Base-by-base conservation (phyloP, 176 grass and related monocot species). In the Elymus sibiricus region DNA sequence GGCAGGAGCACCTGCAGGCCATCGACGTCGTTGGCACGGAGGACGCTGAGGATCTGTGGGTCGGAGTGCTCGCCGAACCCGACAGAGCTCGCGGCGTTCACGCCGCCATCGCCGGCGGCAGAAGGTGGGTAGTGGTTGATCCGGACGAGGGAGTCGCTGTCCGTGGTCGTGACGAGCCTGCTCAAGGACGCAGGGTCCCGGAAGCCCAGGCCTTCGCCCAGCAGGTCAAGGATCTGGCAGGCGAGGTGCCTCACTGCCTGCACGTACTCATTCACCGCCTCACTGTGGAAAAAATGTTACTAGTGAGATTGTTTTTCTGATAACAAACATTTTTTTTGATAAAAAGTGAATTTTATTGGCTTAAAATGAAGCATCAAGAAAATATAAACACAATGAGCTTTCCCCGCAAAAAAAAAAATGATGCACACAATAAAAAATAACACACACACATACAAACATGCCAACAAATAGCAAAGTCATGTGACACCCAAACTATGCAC, bases 1-100 rank as follows among this genome's bases (percentile, higher is more conserved):
- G 79, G 87, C 22, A 81, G 42, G 25, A 92, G 82, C 63, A 99
- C 74, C 76, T 99, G 97, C 35, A 99, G 85, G 55, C 97, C 97
- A 29, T 91, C 88, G 21, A 92, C 94, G 25, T 94, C 85, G 74
- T 96, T 99, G 31, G 94, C 93, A 0, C 88, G 58, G 59, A 99
- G 92, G 14, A 99, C n/a, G 40, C 94, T 99, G 19, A 99, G 80
- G 59, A 99, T 92, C 77, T 96, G 97, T 27, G 92, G 94, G 83
- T 99, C 97, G 0, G 97, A 80, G 74, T 99, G 97, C 90, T 99
- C 97, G 7, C 97, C 97, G 44, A 96, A 99, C 42, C 97, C 97
- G 76, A 96, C 70, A 17, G 46, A 34, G 43, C 84, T 70, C 14
- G 37, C 21, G 7, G 40, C 79, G 37, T 53, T 65, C 1, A 35